These are phyloP conservation scores for Didymella lethalis DNA, from an alignment of 2,329 filamentous ascomycete genomes.

Conservation along the genomic window DNA sequence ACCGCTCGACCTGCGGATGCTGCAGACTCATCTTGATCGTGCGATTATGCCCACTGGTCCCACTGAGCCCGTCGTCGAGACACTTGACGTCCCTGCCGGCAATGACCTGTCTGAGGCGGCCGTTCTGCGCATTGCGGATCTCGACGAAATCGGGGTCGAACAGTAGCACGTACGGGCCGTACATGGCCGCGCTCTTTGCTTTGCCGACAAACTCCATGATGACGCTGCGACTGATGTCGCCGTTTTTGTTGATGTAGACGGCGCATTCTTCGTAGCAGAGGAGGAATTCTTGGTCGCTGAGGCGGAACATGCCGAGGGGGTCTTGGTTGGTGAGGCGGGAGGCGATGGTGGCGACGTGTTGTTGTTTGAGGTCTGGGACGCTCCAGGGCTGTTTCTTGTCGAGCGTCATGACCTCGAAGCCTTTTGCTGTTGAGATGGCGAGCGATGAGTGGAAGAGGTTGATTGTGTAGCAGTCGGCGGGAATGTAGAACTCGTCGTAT, in stretches of 20 bases:
- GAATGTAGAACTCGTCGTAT: constrained; percentile 98
- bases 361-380: constrained; percentile 83
- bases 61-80: constrained; percentile 71
- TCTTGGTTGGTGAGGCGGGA: constrained; percentile 81
- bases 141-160: constrained; percentile 98
- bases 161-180: constrained; percentile 87
- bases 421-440: constrained; percentile 87
- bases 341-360: constrained; percentile 84
- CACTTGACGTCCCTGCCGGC: constrained; percentile 88
- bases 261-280: constrained; percentile 95
- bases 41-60: constrained; percentile 59
- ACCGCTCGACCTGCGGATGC: constrained; percentile 84
- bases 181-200: constrained; percentile 85
- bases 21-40: constrained; percentile 96
- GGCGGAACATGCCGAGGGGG: constrained; percentile 94
- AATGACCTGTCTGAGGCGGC: constrained; percentile 90
- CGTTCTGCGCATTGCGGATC: constrained; percentile 95
- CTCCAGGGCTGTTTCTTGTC: constrained; percentile 97
- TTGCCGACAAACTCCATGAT: constrained; percentile 99
- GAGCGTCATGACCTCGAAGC: constrained; percentile 93
- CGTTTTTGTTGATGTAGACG: constrained; percentile 97
- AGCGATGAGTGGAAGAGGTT: constrained; percentile 96
- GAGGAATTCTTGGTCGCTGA: constrained; percentile 81
- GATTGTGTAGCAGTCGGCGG: constrained; percentile 90
- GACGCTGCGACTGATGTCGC: constrained; percentile 89